Evolutionary conservation across 148 eudicot genomes (phyloP).

Genomic region (Salicornia ramosissima): DNA sequence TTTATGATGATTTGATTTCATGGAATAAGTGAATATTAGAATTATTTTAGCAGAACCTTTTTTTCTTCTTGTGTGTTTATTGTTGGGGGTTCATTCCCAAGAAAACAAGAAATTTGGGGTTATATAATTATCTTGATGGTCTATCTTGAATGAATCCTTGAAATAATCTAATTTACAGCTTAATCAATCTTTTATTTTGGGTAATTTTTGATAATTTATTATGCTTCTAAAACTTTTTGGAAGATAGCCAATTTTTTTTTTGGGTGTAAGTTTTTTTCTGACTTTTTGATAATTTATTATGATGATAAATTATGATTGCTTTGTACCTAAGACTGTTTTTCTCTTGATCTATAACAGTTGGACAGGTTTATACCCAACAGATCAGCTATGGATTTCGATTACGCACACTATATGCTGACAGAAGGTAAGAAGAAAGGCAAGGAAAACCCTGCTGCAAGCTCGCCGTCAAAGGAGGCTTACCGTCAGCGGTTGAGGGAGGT

Average conservation of each 20-base stretch:
- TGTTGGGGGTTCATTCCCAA: not conserved
- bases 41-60: too few relatives aligned
- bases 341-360: slow-evolving; percentile 39
- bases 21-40: too few relatives aligned
- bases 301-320: not conserved
- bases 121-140: not conserved
- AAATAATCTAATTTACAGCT: not conserved
- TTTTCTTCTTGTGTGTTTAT: too few relatives aligned
- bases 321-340: slow-evolving; percentile 6
- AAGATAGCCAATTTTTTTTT: too few relatives aligned
- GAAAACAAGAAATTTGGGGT: not conserved
- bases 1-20: not conserved
- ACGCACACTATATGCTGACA: slow-evolving; percentile 81
- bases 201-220: too few relatives aligned
- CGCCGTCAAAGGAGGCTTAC: slow-evolving; percentile 87
- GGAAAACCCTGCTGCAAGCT: slow-evolving; percentile 62
- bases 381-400: slow-evolving; percentile 91
- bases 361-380: slow-evolving; percentile 94
- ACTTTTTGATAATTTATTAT: too few relatives aligned
- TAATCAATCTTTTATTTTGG: not conserved
- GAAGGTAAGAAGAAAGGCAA: slow-evolving; percentile 75
- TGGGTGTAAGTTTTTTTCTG: not conserved
- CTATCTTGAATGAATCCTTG: too few relatives aligned
- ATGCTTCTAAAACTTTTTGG: not conserved
- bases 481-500: slow-evolving; percentile 72